Evolutionary conservation across 495 filamentous ascomycete species (phyloP), one percentile per base, ranked within the genome.

Genomic region (Penicillium waksmanii): DNA sequence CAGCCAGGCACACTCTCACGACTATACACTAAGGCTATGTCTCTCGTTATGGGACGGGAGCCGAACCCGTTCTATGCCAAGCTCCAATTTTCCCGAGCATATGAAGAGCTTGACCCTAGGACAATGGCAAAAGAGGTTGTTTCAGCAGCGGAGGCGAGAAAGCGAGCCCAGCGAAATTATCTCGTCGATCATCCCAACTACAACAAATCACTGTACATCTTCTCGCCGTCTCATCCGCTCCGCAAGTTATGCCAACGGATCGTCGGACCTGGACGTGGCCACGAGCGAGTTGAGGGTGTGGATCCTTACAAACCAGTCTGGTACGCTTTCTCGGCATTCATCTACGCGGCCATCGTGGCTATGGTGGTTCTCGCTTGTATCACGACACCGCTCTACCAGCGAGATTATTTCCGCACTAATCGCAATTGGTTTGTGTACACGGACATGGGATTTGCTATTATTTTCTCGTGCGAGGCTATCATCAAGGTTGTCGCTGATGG

Each of bases 401-500:
- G 88, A 69, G 80, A 91, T 57, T 92, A 97, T 69, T 94, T 93
- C 63, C 83, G 81, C 54, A 82, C 78, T 13, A 80, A 80, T 58
- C 91, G 89, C 66, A 93, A 92, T 65, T 99, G 95, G 95, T 99
- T 98, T 65, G 87, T 92, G 9, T 96, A 89, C 77, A 88, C 90
- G 8, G 95, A 99, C 73, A 79, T 94, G 65, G 87, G 90, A 21
- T 99, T 99, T 71, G 94, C 94, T 19, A 76, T 87, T 9, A 69
- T 98, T 21, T 99, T 99, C 74, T 88, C 89, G 0, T 62, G 94
- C 18, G 95, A 99, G 71, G 93, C 94, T 0, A 62, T 84, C 19
- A 94, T 99, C 78, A 98, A 98, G 73, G 88, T 97, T 36, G 85
- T 99, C 60, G 95, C 95, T 0, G 95, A 99, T 77, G 95, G 95